Base-by-base conservation (phyloP, 208 protist genomes). In the Trypanosoma caninum region DNA sequence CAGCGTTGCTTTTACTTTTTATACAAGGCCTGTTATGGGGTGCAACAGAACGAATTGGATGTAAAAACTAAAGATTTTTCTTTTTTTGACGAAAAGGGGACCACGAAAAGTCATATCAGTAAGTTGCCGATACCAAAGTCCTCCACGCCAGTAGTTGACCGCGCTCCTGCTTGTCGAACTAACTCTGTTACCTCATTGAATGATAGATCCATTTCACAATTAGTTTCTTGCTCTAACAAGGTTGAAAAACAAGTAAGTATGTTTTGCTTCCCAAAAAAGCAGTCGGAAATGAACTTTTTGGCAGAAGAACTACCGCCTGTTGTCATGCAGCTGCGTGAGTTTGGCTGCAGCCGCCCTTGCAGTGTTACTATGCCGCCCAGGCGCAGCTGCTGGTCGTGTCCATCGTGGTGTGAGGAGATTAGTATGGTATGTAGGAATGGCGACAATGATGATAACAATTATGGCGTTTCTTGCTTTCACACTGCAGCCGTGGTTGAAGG, bases 1-100 rank as follows among this genome's bases (percentile, higher is more conserved):
- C 80, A 83, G 52, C 72, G 71, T 0, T 80, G 68, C 46, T 87
- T 84, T 44, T 74, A 71, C 33, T 87, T 82, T 57, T 59, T 87
- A 16, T 91, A 87, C 51, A 80, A 78, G 1, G 38, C 65, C 8
- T 77, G 71, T 58, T 23, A 20, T 40, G 57, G 55, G 4, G n/a
- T n/a, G 37, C 18, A 18, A 10, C 44, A 42, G 1, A 20, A 11
- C 8, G n/a, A 66, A 44, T 16, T 9, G 13, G 38, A 61, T 23
- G 48, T 8, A 22, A 56, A 54, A 8, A 25, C 2, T 5, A 25
- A 10, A 13, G 18, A 4, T 20, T 10, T n/a, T 27, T 2, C 3
- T 30, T 41, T 3, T 48, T 20, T 14, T 18, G 4, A n/a, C n/a
- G n/a, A n/a, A n/a, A n/a, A n/a, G n/a, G n/a, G n/a, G n/a, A n/a